Percentiles rank a stretch among this genome's conserved stretches.
Evolutionary conservation across 176 grass and related monocot species (phyloP).

Genomic region (Phoenix roebelenii): DNA sequence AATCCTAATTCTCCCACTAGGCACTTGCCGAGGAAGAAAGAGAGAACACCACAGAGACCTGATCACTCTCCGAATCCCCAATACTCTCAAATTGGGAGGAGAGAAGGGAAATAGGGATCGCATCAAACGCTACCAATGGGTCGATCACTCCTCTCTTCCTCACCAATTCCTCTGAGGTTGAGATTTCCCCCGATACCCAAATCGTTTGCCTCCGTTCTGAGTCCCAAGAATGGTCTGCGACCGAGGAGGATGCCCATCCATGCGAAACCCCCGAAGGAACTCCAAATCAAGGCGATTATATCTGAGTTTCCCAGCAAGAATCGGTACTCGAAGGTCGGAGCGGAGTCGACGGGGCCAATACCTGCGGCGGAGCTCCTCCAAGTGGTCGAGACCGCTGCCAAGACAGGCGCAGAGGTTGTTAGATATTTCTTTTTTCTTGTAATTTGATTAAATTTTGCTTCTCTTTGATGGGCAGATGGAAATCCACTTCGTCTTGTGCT

Average conservation of each 20-base stretch:
- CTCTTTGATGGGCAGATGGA: constrained; percentile 2
- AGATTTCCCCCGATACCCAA: neutral
- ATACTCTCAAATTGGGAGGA: too few species aligned
- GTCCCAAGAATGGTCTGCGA: too few species aligned
- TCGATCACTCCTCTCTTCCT: constrained; percentile 41
- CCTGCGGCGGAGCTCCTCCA: constrained; percentile 54
- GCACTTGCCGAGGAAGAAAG: too few species aligned
- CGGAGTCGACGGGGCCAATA: constrained; percentile 70
- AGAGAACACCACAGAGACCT: too few species aligned
- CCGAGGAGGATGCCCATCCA: neutral
- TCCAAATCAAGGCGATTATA: neutral
- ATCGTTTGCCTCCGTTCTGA: neutral
- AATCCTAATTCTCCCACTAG: too few species aligned
- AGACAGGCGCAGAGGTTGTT: constrained; percentile 58
- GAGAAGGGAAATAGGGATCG: too few species aligned
- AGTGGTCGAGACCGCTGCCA: constrained; percentile 72
- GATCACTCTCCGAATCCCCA: too few species aligned
- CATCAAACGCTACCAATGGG: constrained; percentile 29
- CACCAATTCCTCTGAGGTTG: neutral
- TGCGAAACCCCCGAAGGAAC: neutral
- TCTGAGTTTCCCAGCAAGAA: constrained; percentile 20
- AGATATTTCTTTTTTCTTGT: neutral
- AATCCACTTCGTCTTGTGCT: neutral
- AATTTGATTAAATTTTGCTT: constrained; percentile 1
- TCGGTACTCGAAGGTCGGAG: constrained; percentile 54